Base-by-base conservation (phyloP, 2,329 filamentous ascomycete species). In the Tolypocladium ophioglossoides region DNA sequence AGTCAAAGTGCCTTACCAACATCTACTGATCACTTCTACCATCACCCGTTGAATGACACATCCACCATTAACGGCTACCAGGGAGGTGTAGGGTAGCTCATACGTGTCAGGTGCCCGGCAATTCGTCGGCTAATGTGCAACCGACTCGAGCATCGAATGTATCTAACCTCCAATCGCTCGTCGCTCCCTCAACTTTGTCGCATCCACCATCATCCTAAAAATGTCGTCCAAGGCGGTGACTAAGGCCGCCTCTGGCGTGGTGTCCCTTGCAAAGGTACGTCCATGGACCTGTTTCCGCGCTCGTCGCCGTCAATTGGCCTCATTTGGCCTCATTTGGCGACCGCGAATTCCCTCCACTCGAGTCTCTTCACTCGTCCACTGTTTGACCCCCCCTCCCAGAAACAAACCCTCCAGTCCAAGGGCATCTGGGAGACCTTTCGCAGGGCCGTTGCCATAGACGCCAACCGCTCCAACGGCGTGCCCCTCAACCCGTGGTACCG, bases 401-500 rank as follows among this genome's bases (percentile, higher is more conserved):
- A 97, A 88, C 92, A 99, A 76, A 95, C 91, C 38, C 78, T 97
- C 59, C 89, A 96, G 69, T 94, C 92, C 52, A 83, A 79, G 40
- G 94, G 94, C 41, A 76, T 97, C 72, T 97, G 90, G 88, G 91
- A 92, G 68, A 76, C 76, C 54, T 75, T 99, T 70, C 91, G 91
- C 70, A 83, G 84, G 62, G 69, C 86, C 63, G 72, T 96, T 62
- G 83, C 90, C 62, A 76, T 99, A 66, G 92, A 96, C 70, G 82
- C 91, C 38, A 84, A 89, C 66, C 91, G 94, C 61, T 96, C 91
- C 61, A 91, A 87, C 65, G 94, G 94, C 71, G 77, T 99, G 22
- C 94, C 94, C 49, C 77, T 99, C 65, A 97, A 97, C 80, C 85
- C 91, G 41, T 86, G 91, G 76, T 96, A 82, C 81, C 91, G 94